These are phyloP conservation scores for Aspergillus candidus DNA, from an alignment of 2,329 filamentous ascomycete genomes.

Conservation along the genomic window DNA sequence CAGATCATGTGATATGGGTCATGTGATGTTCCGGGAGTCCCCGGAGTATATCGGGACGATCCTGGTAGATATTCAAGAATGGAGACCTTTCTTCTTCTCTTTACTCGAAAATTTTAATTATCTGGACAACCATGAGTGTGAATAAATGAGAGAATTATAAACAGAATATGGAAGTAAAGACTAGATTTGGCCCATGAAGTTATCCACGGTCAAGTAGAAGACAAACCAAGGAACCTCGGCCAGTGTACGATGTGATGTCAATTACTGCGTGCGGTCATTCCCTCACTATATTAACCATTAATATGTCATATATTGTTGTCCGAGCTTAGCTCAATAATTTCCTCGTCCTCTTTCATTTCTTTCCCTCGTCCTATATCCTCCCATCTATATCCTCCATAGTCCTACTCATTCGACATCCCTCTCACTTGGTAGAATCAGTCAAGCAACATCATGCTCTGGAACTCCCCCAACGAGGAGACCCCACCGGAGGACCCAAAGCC, in stretches of 20 bases:
- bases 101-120: too few species aligned
- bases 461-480: conserved; percentile 21
- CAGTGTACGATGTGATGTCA: conserved; percentile 11
- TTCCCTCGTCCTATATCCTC: neutral
- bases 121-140: too few species aligned
- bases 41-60: conserved; percentile 3
- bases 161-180: too few species aligned
- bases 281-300: too few species aligned
- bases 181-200: too few species aligned
- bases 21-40: conserved; percentile 16
- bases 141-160: too few species aligned
- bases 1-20: neutral
- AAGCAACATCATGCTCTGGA: conserved; percentile 25
- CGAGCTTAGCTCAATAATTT: conserved; percentile 1
- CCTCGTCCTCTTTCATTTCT: neutral
- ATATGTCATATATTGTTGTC: neutral
- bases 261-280: neutral
- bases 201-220: conserved; percentile 5
- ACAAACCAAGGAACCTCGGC: conserved; percentile 17
- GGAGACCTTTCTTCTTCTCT: too few species aligned
- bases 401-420: too few species aligned
- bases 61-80: too few species aligned
- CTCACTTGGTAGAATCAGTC: too few species aligned
- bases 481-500: conserved; percentile 26
- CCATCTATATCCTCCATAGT: conserved; percentile 15